A percentile compares a stretch with the other conserved stretches of the same genome.
Evolutionary conservation across 257 asterid genomes (phyloP).

Genomic region (Gentiana macrophylla): DNA sequence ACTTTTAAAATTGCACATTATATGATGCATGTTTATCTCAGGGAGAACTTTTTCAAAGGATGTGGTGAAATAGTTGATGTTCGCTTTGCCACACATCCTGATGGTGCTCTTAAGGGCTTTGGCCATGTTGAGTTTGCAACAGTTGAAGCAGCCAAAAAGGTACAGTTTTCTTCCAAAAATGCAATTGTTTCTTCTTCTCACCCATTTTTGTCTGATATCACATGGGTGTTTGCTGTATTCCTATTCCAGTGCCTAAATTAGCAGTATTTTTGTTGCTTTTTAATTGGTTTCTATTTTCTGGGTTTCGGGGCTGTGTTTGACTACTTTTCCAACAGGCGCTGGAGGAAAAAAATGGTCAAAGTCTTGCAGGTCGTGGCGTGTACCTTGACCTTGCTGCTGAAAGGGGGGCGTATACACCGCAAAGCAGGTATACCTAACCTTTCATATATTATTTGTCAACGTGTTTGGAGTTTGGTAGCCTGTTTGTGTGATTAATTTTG

Average conservation of each 20-base stretch:
- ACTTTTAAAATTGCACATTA: not conserved
- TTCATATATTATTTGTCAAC: not conserved
- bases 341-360: constrained; percentile 49
- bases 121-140: constrained; percentile 90
- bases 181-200: no score
- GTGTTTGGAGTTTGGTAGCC: no score
- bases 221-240: no score
- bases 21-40: constrained; percentile 16
- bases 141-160: constrained; percentile 65
- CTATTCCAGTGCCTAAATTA: no score
- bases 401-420: constrained; percentile 51
- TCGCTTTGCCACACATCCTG: constrained; percentile 46
- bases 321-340: constrained; percentile 33
- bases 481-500: no score
- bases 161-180: constrained; percentile 1
- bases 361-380: constrained; percentile 51
- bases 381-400: constrained; percentile 58
- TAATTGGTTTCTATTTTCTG: no score
- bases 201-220: no score
- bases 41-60: constrained; percentile 59
- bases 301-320: not conserved
- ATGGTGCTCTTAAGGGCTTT: constrained; percentile 61
- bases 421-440: constrained; percentile 36
- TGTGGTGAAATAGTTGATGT: constrained; percentile 64
- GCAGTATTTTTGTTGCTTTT: no score